phyloP scores from a whole-genome alignment of 352 stramenopile species.

The Phytopythium chamaehyphon region DNA sequence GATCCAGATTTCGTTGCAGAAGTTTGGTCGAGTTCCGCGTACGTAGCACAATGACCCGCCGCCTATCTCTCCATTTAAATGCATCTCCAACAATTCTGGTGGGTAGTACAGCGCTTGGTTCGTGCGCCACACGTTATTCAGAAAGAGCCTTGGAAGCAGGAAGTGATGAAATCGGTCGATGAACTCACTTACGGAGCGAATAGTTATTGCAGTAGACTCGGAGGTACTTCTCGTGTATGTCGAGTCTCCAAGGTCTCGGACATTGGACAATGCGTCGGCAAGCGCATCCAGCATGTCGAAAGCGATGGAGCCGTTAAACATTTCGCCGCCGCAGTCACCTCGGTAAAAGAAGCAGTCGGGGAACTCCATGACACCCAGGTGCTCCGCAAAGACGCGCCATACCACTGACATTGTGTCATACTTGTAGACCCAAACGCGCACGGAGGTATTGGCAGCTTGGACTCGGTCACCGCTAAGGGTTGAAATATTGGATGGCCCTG shows the following conservation, averaged over 20 bases:
- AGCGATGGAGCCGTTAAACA: conserved; percentile 13
- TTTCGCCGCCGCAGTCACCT: conserved; percentile 6
- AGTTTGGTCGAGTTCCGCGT: neutral
- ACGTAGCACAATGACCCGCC: conserved; percentile 3
- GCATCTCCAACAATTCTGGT: conserved; percentile 11
- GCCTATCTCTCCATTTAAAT: neutral
- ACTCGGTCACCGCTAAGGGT: conserved; percentile 13
- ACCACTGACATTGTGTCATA: conserved; percentile 27
- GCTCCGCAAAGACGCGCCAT: conserved; percentile 22
- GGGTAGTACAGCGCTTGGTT: conserved; percentile 31
- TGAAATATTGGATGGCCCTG: conserved; percentile 23
- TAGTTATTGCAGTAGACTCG: conserved; percentile 8
- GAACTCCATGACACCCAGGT: conserved; percentile 11
- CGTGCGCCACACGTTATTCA: conserved; percentile 24
- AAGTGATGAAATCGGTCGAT: conserved; percentile 41
- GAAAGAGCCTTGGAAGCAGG: conserved; percentile 28
- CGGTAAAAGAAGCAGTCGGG: conserved; percentile 28
- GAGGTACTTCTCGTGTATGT: neutral
- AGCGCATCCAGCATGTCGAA: conserved; percentile 36
- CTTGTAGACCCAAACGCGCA: conserved; percentile 30
- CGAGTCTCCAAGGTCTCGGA: neutral
- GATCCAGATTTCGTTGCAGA: conserved; percentile 9
- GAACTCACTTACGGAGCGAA: conserved; percentile 22
- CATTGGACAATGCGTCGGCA: conserved; percentile 9
- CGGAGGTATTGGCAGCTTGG: conserved; percentile 10